Percentiles rank a stretch among this genome's conserved stretches.
These are phyloP conservation scores for Eucalyptus globulus DNA, from an alignment of 345 rosid genomes.

Conservation along the genomic window DNA sequence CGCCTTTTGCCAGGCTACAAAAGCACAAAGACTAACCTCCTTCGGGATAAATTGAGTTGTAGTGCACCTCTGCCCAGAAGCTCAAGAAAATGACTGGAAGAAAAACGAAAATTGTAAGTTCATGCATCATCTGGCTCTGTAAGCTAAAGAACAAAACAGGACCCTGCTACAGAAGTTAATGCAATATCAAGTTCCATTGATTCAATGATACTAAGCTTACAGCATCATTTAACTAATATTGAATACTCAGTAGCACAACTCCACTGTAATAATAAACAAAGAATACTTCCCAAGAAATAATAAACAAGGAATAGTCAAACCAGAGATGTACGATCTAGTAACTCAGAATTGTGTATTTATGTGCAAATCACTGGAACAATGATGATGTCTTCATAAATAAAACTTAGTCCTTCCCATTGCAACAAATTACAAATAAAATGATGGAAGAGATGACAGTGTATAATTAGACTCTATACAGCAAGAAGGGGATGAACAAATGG, in stretches of 20 bases:
- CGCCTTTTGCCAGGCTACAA: not conserved
- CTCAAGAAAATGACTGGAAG: constrained; percentile 73
- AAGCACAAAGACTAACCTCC: constrained; percentile 32
- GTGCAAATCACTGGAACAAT: not conserved
- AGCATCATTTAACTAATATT: not conserved
- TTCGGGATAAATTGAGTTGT: constrained; percentile 86
- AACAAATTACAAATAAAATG: not conserved
- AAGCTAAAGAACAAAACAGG: not conserved
- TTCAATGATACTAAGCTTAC: not conserved
- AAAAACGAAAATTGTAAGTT: not conserved
- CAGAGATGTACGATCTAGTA: not conserved
- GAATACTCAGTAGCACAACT: not conserved
- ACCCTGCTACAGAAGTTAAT: not conserved
- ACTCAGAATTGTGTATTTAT: not conserved
- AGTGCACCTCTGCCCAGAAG: constrained; percentile 98
- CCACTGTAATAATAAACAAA: not conserved
- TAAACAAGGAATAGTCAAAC: not conserved
- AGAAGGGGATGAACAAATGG: not conserved
- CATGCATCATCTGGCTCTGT: not conserved
- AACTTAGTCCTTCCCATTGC: not conserved
- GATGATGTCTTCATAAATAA: not conserved
- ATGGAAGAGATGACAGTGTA: not conserved
- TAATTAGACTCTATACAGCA: not conserved
- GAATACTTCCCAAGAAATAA: not conserved
- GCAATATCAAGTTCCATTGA: not conserved